Percentiles rank a stretch among this genome's conserved stretches.
These are phyloP conservation scores for Plantago rigida DNA, from an alignment of 305 asterid species.

Conservation along the genomic window DNA sequence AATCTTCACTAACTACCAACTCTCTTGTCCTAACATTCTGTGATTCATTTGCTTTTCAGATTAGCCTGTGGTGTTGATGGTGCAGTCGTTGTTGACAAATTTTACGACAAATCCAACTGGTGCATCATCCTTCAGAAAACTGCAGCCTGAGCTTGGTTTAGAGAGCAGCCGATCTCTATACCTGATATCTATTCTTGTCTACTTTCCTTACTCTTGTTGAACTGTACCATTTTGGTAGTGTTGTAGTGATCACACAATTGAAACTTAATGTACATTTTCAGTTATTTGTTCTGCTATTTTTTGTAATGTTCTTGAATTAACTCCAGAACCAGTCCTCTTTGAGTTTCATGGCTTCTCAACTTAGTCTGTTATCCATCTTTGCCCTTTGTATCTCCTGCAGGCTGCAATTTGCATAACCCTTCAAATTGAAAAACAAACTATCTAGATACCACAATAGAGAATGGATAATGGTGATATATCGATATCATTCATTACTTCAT, in stretches of 20 bases:
- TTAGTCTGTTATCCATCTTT: too few relatives aligned
- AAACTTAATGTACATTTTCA: neutral
- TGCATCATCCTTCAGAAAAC: slow-evolving; percentile 82
- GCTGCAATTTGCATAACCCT: too few relatives aligned
- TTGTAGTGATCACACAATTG: slow-evolving; percentile 6
- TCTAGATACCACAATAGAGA: too few relatives aligned
- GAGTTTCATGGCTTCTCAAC: too few relatives aligned
- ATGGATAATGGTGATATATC: too few relatives aligned
- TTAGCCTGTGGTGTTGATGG: slow-evolving; percentile 54
- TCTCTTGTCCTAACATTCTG: slow-evolving; percentile 10
- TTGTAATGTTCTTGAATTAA: neutral
- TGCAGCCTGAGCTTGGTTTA: slow-evolving; percentile 25
- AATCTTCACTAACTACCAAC: neutral
- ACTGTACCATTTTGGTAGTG: slow-evolving; percentile 10
- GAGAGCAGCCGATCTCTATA: neutral
- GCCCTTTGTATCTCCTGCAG: too few relatives aligned
- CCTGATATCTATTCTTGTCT: neutral
- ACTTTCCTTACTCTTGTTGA: slow-evolving; percentile 5
- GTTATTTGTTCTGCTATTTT: neutral
- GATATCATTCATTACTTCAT: too few relatives aligned
- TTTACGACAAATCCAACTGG: slow-evolving; percentile 90
- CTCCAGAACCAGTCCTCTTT: neutral
- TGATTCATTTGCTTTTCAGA: slow-evolving; percentile 34
- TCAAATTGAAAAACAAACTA: too few relatives aligned
- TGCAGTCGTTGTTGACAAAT: slow-evolving; percentile 63